These are phyloP conservation scores for Aspergillus chevalieri DNA, from an alignment of 2,329 filamentous ascomycete species.

Conservation along the genomic window DNA sequence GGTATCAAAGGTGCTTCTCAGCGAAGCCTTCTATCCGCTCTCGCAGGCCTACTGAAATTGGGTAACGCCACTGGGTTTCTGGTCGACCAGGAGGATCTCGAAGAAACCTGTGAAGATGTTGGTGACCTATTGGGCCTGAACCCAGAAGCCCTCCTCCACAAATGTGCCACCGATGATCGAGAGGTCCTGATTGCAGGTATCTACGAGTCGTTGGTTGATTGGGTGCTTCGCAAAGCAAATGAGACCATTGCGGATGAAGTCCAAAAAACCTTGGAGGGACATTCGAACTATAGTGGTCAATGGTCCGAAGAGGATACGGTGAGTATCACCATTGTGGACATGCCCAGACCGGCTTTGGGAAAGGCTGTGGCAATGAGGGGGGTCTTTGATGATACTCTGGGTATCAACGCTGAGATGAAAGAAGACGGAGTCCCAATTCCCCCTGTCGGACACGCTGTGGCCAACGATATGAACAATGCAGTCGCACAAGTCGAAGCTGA, in stretches of 20 bases:
- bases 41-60: constrained; percentile 83
- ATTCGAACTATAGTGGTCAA: constrained; percentile 61
- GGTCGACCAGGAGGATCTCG: constrained; percentile 75
- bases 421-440: constrained; percentile 80
- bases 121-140: constrained; percentile 79
- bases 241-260: constrained; percentile 74
- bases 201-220: constrained; percentile 92
- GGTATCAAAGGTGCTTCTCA: constrained; percentile 85
- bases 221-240: constrained; percentile 86
- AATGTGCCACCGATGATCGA: constrained; percentile 79
- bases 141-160: constrained; percentile 69
- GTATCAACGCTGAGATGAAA: constrained; percentile 97
- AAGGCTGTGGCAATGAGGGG: constrained; percentile 86
- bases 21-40: constrained; percentile 74
- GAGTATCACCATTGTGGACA: constrained; percentile 78
- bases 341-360: constrained; percentile 71
- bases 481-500: constrained; percentile 71
- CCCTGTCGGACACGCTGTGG: constrained; percentile 69
- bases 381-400: constrained; percentile 84
- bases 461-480: constrained; percentile 80
- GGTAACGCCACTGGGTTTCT: constrained; percentile 83
- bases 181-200: constrained; percentile 75
- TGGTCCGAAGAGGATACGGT: constrained; percentile 73
- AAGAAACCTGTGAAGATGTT: constrained; percentile 85
- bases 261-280: constrained; percentile 56